phyloP scores from a whole-genome alignment of 352 stramenopile genomes.

The Pythium periplocum region DNA sequence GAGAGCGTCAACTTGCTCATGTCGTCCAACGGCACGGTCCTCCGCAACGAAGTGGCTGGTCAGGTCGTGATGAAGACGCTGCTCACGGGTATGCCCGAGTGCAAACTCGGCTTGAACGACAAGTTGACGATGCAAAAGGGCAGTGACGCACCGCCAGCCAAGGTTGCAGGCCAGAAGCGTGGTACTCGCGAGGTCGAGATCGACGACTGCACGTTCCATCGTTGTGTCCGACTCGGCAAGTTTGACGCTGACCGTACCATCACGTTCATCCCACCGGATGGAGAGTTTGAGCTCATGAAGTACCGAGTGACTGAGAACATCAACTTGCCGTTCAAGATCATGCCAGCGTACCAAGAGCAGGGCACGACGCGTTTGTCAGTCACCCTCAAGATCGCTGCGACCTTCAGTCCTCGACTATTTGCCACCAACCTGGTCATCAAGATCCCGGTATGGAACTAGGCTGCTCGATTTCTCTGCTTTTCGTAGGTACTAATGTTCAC shows the following conservation, averaged over 20 bases:
- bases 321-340: conserved; percentile 97
- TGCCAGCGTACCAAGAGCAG: conserved; percentile 96
- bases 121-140: conserved; percentile 98
- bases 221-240: conserved; percentile 95
- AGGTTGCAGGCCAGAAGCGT: conserved; percentile 68
- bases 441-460: conserved; percentile 55
- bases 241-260: conserved; percentile 97
- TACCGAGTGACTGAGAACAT: conserved; percentile 97
- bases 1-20: conserved; percentile 97
- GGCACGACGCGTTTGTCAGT: conserved; percentile 72
- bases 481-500: too few species aligned
- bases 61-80: conserved; percentile 98
- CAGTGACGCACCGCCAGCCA: conserved; percentile 30
- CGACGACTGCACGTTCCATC: conserved; percentile 98
- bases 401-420: conserved; percentile 95
- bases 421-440: conserved; percentile 97
- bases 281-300: conserved; percentile 99
- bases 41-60: conserved; percentile 95
- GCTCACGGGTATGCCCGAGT: conserved; percentile 98
- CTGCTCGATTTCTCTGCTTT: background rate
- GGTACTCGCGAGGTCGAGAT: conserved; percentile 86
- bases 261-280: conserved; percentile 97
- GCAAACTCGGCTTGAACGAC: conserved; percentile 98
- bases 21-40: conserved; percentile 89
- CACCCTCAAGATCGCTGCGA: conserved; percentile 85